Evolutionary conservation across 495 filamentous ascomycete species (phyloP).

Genomic region (Hypoxylon fuscum): DNA sequence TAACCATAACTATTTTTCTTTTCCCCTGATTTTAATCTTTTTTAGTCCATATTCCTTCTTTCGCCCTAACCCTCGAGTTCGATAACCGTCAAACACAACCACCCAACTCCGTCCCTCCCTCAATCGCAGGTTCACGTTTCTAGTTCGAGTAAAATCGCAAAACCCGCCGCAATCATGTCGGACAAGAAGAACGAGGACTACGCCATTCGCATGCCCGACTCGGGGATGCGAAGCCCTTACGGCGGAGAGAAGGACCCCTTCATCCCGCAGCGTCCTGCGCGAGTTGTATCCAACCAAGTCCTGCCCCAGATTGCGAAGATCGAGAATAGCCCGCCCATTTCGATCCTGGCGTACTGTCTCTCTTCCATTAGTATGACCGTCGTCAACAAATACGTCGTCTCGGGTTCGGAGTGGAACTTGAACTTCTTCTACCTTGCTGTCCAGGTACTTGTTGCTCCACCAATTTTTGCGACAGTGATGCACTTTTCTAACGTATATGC

Average conservation of each 20-base stretch:
- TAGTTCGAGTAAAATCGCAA: conserved; percentile 57
- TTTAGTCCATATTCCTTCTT: conserved; percentile 11
- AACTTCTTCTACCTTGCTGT: conserved; percentile 94
- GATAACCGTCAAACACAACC: conserved; percentile 28
- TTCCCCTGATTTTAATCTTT: conserved; percentile 30
- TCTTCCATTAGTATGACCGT: conserved; percentile 98
- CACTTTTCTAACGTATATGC: conserved; percentile 32
- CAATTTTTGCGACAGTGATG: no score
- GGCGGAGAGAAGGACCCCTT: conserved; percentile 66
- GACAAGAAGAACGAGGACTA: conserved; percentile 90
- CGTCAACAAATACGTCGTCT: conserved; percentile 98
- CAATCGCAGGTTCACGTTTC: conserved; percentile 6
- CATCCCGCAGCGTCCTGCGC: conserved; percentile 42
- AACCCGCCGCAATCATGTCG: conserved; percentile 48
- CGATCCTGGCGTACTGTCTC: conserved; percentile 90
- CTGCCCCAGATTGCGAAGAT: conserved; percentile 54
- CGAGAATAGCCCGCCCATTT: conserved; percentile 76
- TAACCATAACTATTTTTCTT: conserved; percentile 32
- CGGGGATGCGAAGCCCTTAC: conserved; percentile 48
- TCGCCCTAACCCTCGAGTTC: conserved; percentile 40
- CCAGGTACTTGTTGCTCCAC: conserved; percentile 81
- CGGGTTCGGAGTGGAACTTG: conserved; percentile 88
- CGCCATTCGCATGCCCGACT: conserved; percentile 72
- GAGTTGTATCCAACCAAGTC: conserved; percentile 32
- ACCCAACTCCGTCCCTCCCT: not conserved